These are phyloP conservation scores for Crithidia expoeki DNA, from an alignment of 208 protist genomes.

Conservation along the genomic window DNA sequence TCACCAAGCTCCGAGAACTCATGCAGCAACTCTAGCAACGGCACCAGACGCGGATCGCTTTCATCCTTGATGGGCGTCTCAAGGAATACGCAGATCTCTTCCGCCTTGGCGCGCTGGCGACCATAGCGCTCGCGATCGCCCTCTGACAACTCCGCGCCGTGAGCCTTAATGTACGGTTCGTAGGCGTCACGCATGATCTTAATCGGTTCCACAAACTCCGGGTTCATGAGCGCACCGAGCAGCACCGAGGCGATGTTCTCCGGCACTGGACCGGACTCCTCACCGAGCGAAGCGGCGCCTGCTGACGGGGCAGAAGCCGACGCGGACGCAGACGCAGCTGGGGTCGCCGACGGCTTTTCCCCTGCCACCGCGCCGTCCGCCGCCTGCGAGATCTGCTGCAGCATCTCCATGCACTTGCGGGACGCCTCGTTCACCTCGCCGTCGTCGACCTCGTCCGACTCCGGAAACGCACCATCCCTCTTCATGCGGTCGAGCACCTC, in stretches of 20 bases:
- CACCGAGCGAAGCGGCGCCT: not conserved
- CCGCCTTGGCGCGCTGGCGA: conserved; percentile 51
- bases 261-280: conserved; percentile 3
- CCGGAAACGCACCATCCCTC: conserved; percentile 29
- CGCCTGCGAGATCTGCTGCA: conserved; percentile 34
- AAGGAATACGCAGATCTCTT: conserved; percentile 69
- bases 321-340: conserved; percentile 9
- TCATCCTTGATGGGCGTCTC: conserved; percentile 41
- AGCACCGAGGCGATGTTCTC: conserved; percentile 53
- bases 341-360: not conserved
- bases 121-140: conserved; percentile 58
- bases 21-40: conserved; percentile 67
- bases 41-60: conserved; percentile 49
- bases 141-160: conserved; percentile 35
- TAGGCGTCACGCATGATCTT: conserved; percentile 72
- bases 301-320: not conserved
- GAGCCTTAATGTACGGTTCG: conserved; percentile 47
- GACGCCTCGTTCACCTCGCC: conserved; percentile 41
- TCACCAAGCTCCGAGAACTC: conserved; percentile 73
- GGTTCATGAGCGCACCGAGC: conserved; percentile 49
- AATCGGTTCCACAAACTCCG: conserved; percentile 65
- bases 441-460: conserved; percentile 19
- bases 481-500: conserved; percentile 45
- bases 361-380: conserved; percentile 4
- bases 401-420: conserved; percentile 37